These are phyloP conservation scores for Ogataea allantospora DNA, from an alignment of 805 yeast species.

Conservation along the genomic window DNA sequence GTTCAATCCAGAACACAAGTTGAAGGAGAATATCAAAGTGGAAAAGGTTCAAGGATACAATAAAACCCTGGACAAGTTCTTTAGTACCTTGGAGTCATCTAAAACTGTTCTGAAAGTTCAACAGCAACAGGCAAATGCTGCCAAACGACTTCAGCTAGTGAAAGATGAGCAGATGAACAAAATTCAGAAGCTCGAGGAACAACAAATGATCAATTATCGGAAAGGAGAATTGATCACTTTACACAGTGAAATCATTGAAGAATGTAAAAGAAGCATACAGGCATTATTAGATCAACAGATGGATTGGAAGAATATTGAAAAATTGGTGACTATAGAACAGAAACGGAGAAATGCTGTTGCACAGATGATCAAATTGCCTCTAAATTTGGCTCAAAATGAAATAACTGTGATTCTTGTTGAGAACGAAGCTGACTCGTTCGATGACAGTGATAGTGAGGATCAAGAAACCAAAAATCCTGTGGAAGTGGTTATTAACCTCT, in stretches of 20 bases:
- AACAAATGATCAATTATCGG: constrained; percentile 59
- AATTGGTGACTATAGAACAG: constrained; percentile 67
- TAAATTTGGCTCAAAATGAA: constrained; percentile 67
- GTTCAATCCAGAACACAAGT: constrained; percentile 41
- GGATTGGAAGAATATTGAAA: constrained; percentile 92
- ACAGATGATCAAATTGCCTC: constrained; percentile 56
- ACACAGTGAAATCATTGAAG: constrained; percentile 68
- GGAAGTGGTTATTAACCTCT: constrained; percentile 63
- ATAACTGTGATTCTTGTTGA: constrained; percentile 52
- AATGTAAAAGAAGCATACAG: constrained; percentile 67
- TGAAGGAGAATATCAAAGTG: constrained; percentile 33
- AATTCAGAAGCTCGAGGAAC: constrained; percentile 59
- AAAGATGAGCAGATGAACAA: constrained; percentile 68
- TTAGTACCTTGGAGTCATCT: constrained; percentile 80
- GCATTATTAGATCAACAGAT: constrained; percentile 72
- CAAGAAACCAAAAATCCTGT: constrained; percentile 29
- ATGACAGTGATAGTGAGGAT: constrained; percentile 8
- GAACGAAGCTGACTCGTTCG: constrained; percentile 33
- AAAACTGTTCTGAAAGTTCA: constrained; percentile 73
- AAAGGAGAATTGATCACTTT: constrained; percentile 74
- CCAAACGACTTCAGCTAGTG: constrained; percentile 71
- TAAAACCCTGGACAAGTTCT: constrained; percentile 76
- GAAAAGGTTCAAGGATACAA: constrained; percentile 65
- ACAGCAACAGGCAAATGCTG: constrained; percentile 73
- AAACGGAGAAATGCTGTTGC: constrained; percentile 65